These are phyloP conservation scores for Isabelozyma heimii DNA, from an alignment of 805 yeast species.

Conservation along the genomic window DNA sequence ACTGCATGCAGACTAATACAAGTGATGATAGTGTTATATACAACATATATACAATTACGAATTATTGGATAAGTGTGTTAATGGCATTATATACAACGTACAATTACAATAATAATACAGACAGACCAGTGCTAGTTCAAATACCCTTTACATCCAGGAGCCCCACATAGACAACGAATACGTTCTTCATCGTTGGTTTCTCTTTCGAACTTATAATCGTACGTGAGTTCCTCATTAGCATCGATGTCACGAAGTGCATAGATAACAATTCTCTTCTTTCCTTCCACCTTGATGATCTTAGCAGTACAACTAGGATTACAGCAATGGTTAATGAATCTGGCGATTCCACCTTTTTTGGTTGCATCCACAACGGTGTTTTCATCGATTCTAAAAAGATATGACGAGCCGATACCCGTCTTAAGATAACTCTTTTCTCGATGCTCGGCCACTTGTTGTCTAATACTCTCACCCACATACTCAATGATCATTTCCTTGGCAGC, in stretches of 20 bases:
- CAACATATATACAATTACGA: no score
- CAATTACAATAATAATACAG: background rate
- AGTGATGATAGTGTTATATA: no score
- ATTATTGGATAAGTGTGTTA: no score
- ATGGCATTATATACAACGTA: no score
- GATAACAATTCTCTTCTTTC: constrained; percentile 88
- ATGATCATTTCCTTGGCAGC: constrained; percentile 97
- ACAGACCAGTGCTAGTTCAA: constrained; percentile 48
- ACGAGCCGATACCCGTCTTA: constrained; percentile 91
- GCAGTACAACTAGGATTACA: constrained; percentile 98
- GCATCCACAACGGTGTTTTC: constrained; percentile 96
- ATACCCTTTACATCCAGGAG: constrained; percentile 90
- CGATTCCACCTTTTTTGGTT: constrained; percentile 95
- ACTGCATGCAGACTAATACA: no score
- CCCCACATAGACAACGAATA: constrained; percentile 91
- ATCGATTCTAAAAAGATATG: constrained; percentile 88
- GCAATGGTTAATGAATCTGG: constrained; percentile 94
- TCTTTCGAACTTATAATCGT: constrained; percentile 92
- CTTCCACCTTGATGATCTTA: constrained; percentile 91
- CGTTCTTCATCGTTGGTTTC: constrained; percentile 86
- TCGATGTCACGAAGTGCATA: constrained; percentile 87
- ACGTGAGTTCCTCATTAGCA: constrained; percentile 89
- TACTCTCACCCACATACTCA: constrained; percentile 94
- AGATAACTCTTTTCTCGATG: constrained; percentile 82
- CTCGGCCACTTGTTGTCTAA: constrained; percentile 92